Evolutionary conservation across 169 alveolate species (phyloP).

Genomic region (Plasmodium fragile): DNA sequence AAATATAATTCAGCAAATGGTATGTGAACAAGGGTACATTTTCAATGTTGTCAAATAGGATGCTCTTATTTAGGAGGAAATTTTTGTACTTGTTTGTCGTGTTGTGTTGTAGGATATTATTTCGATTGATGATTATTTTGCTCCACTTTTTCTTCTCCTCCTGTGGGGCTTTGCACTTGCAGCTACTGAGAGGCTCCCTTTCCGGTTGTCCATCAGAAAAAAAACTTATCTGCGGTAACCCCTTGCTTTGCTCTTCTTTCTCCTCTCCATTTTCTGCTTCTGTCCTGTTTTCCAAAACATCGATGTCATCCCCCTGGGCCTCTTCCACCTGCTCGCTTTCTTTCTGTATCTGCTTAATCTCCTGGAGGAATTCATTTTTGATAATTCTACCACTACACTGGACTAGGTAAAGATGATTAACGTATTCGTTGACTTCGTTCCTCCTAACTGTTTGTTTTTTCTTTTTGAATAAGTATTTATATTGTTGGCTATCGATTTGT

Average conservation of each 20-base stretch:
- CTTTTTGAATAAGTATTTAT: conserved; percentile 56
- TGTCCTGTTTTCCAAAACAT: not conserved
- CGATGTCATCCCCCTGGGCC: not conserved
- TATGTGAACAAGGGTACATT: conserved; percentile 38
- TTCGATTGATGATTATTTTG: conserved; percentile 70
- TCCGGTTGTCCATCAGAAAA: not conserved
- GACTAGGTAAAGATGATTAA: conserved; percentile 28
- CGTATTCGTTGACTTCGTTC: not conserved
- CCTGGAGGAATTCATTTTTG: conserved; percentile 54
- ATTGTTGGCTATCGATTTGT: not conserved
- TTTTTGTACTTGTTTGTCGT: conserved; percentile 64
- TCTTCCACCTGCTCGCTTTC: not conserved
- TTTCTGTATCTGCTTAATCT: conserved; percentile 38
- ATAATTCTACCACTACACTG: conserved; percentile 74
- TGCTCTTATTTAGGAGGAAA: conserved; percentile 46
- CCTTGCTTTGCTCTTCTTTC: not conserved
- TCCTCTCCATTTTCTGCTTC: not conserved
- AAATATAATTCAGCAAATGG: conserved; percentile 54
- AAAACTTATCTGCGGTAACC: not conserved
- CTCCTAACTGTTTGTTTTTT: not conserved
- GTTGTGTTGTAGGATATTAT: conserved; percentile 63
- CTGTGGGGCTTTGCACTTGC: not conserved
- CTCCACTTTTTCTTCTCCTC: conserved; percentile 63
- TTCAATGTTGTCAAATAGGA: conserved; percentile 62
- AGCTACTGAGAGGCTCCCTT: not conserved